A percentile compares a stretch with the other conserved stretches of the same genome.
These are phyloP conservation scores for Trichosporon ovoides DNA, from an alignment of 1,284 basidiomycete genomes.

Conservation along the genomic window DNA sequence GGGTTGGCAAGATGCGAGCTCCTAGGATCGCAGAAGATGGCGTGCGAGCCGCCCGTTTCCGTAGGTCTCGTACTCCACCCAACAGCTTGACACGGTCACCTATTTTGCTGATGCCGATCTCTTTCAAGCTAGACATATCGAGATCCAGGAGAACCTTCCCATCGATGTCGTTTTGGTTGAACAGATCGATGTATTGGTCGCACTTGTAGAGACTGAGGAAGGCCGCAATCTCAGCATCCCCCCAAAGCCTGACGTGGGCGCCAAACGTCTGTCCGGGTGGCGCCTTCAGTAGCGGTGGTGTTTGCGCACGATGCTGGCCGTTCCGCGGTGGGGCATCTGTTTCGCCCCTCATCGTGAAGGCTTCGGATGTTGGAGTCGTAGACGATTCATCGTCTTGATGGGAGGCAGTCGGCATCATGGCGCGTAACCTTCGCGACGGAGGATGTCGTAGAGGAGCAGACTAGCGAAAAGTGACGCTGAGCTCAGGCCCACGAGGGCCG, in stretches of 20 bases:
- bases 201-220: conserved; percentile 55
- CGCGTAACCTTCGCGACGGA: too few relatives aligned
- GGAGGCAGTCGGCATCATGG: not conserved
- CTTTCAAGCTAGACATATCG: conserved; percentile 75
- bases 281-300: conserved; percentile 34
- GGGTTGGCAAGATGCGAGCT: not conserved
- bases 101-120: conserved; percentile 80
- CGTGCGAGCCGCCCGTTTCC: conserved; percentile 49
- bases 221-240: conserved; percentile 28
- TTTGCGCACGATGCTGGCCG: conserved; percentile 23
- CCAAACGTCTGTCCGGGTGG: conserved; percentile 27
- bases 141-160: conserved; percentile 83
- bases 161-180: conserved; percentile 77
- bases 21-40: not conserved
- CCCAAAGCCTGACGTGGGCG: conserved; percentile 39
- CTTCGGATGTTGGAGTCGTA: not conserved
- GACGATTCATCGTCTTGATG: not conserved
- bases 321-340: not conserved
- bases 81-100: conserved; percentile 83
- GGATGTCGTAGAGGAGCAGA: too few relatives aligned
- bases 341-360: not conserved
- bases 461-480: too few relatives aligned
- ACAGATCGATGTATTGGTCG: conserved; percentile 60
- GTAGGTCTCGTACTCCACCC: conserved; percentile 71
- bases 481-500: not conserved